A percentile compares a stretch with the other conserved stretches of the same genome.
Evolutionary conservation across 2,329 filamentous ascomycete species (phyloP).

Genomic region (Laburnicola sp.): DNA sequence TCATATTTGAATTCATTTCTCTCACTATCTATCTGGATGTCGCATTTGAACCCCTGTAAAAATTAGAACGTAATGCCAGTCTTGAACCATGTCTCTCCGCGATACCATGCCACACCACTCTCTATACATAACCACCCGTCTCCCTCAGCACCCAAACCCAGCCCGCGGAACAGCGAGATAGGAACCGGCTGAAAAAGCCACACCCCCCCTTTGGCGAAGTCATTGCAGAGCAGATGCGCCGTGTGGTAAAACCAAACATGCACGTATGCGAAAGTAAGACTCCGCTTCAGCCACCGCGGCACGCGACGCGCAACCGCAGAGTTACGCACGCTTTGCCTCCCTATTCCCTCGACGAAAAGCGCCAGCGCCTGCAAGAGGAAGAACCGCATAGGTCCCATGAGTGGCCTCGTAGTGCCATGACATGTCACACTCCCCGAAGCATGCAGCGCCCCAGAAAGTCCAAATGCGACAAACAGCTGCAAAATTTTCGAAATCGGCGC

Average conservation of each 20-base stretch:
- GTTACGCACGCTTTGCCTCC: slow-evolving; percentile 31
- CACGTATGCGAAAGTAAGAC: slow-evolving; percentile 65
- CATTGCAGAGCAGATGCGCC: slow-evolving; percentile 67
- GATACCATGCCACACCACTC: slow-evolving; percentile 61
- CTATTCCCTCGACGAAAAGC: slow-evolving; percentile 59
- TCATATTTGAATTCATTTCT: too few species aligned
- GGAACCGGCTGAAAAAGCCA: slow-evolving; percentile 86
- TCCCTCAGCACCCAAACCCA: slow-evolving; percentile 64
- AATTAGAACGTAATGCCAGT: slow-evolving; percentile 55
- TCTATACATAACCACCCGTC: slow-evolving; percentile 72
- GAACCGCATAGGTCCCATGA: slow-evolving; percentile 62
- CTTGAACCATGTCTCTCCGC: slow-evolving; percentile 66
- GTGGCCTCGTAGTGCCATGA: slow-evolving; percentile 56
- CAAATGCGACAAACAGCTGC: slow-evolving; percentile 61
- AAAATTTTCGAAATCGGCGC: slow-evolving; percentile 45
- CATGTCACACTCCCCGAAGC: slow-evolving; percentile 69
- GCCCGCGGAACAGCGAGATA: slow-evolving; percentile 66
- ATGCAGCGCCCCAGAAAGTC: slow-evolving; percentile 70
- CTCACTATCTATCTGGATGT: too few species aligned
- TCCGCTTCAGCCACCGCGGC: slow-evolving; percentile 54
- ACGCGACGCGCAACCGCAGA: slow-evolving; percentile 40
- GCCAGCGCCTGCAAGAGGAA: slow-evolving; percentile 73
- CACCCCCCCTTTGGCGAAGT: slow-evolving; percentile 72
- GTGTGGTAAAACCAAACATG: slow-evolving; percentile 70
- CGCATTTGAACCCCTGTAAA: too few species aligned